Evolutionary conservation across 345 rosid genomes (phyloP).

Genomic region (Acer campestre): DNA sequence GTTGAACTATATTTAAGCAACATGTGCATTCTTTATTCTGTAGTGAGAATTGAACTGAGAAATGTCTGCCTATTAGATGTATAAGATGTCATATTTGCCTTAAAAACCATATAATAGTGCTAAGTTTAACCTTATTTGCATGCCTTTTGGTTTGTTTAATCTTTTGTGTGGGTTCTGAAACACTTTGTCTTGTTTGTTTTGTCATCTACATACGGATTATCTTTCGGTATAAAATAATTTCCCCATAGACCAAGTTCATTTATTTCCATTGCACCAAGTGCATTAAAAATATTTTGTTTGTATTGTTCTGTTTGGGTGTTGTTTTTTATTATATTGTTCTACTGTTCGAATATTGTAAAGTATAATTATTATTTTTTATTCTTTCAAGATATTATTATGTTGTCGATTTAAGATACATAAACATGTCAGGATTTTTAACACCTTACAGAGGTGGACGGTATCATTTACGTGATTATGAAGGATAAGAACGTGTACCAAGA

Average conservation of each 20-base stretch:
- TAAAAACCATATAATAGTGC: not conserved
- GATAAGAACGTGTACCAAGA: too few relatives aligned
- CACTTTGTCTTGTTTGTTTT: not conserved
- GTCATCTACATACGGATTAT: conserved; percentile 50
- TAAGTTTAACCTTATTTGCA: not conserved
- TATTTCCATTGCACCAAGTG: conserved; percentile 31
- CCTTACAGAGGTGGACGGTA: too few relatives aligned
- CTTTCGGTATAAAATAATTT: conserved; percentile 53
- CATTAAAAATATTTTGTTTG: too few relatives aligned
- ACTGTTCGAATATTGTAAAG: too few relatives aligned
- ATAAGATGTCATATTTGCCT: not conserved
- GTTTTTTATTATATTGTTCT: too few relatives aligned
- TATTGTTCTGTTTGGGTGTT: too few relatives aligned
- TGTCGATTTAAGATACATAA: too few relatives aligned
- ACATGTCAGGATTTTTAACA: too few relatives aligned
- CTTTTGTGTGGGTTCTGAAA: not conserved
- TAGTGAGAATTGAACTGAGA: not conserved
- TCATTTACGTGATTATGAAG: too few relatives aligned
- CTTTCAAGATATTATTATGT: too few relatives aligned
- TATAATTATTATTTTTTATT: too few relatives aligned
- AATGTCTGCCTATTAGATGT: not conserved
- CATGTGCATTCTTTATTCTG: not conserved
- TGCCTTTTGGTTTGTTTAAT: not conserved
- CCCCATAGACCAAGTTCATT: conserved; percentile 47
- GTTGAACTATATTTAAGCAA: not conserved